Evolutionary conservation across 345 rosid genomes (phyloP).

Genomic region (Hypericum perforatum): DNA sequence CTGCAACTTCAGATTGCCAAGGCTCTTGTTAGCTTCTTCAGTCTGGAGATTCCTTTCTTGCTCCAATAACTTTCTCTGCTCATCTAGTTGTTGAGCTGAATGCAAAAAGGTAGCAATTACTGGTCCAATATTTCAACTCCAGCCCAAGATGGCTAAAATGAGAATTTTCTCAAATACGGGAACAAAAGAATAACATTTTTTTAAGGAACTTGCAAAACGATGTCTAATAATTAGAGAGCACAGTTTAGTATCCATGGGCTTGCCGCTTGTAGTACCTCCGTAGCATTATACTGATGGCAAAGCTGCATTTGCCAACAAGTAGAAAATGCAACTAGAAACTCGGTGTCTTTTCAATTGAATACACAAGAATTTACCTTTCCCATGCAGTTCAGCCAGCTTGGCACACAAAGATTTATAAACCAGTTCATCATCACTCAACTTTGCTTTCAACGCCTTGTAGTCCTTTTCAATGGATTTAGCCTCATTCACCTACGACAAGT

Average conservation of each 20-base stretch:
- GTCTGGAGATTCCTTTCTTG: constrained; percentile 47
- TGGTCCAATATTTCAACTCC: neutral
- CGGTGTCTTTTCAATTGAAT: constrained; percentile 8
- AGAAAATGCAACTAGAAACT: neutral
- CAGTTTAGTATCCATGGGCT: too few relatives aligned
- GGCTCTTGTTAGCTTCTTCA: constrained; percentile 43
- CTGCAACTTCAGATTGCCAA: constrained; percentile 40
- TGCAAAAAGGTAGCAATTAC: constrained; percentile 8
- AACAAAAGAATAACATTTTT: too few relatives aligned
- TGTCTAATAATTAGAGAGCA: too few relatives aligned
- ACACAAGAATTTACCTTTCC: constrained; percentile 42
- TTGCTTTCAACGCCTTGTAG: constrained; percentile 50
- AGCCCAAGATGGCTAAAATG: too few relatives aligned
- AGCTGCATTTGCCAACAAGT: neutral
- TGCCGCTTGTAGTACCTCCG: too few relatives aligned
- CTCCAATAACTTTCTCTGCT: constrained; percentile 38
- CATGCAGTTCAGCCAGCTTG: constrained; percentile 53
- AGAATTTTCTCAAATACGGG: too few relatives aligned
- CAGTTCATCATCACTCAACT: constrained; percentile 56
- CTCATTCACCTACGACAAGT: constrained; percentile 39
- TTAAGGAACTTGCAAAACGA: too few relatives aligned
- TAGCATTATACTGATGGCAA: too few relatives aligned
- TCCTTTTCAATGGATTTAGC: constrained; percentile 81
- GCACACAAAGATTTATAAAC: constrained; percentile 64
- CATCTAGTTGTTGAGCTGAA: constrained; percentile 51